A percentile compares a stretch with the other conserved stretches of the same genome.
Conservation (phyloP, 352 stramenopile genomes). For the Vaucheria bursata region DNA sequence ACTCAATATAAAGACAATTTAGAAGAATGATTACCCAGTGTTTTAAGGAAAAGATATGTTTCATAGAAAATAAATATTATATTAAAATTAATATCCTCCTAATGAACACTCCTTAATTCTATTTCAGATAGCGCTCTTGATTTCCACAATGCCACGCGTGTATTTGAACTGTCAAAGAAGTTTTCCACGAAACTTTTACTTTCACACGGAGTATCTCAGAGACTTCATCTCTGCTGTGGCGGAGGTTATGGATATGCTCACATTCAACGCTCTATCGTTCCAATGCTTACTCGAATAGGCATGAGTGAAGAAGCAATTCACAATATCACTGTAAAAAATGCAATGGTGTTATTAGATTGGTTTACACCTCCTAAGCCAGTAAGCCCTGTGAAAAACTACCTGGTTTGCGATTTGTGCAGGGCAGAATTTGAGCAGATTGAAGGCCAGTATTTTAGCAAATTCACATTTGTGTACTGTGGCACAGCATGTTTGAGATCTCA, state of each 20-base stretch:
- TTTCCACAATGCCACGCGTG: not conserved
- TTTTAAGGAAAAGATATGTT: slow-evolving; percentile 17
- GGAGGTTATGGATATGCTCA: slow-evolving; percentile 39
- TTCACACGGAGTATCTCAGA: slow-evolving; percentile 26
- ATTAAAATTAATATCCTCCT: not conserved
- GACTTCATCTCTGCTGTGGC: slow-evolving; percentile 33
- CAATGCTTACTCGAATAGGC: slow-evolving; percentile 16
- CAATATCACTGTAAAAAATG: slow-evolving; percentile 11
- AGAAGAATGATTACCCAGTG: slow-evolving; percentile 2
- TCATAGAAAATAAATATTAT: not conserved
- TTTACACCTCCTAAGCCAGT: slow-evolving; percentile 32
- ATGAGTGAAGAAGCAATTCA: slow-evolving; percentile 18
- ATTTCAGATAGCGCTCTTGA: not conserved
- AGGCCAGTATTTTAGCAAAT: slow-evolving; percentile 44
- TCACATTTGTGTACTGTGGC: slow-evolving; percentile 41
- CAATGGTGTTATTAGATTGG: slow-evolving; percentile 29
- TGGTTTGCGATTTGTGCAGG: slow-evolving; percentile 34
- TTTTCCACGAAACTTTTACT: slow-evolving; percentile 22
- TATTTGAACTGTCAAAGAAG: not conserved
- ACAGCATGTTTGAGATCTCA: slow-evolving; percentile 8
- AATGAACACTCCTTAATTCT: not conserved
- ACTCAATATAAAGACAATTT: not conserved
- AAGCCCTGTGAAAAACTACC: slow-evolving; percentile 15
- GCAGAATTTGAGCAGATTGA: slow-evolving; percentile 33
- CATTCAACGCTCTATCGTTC: slow-evolving; percentile 13